phyloP scores from a whole-genome alignment of 192 early-diverging fungal genomes.

The Coemansia sp. region DNA sequence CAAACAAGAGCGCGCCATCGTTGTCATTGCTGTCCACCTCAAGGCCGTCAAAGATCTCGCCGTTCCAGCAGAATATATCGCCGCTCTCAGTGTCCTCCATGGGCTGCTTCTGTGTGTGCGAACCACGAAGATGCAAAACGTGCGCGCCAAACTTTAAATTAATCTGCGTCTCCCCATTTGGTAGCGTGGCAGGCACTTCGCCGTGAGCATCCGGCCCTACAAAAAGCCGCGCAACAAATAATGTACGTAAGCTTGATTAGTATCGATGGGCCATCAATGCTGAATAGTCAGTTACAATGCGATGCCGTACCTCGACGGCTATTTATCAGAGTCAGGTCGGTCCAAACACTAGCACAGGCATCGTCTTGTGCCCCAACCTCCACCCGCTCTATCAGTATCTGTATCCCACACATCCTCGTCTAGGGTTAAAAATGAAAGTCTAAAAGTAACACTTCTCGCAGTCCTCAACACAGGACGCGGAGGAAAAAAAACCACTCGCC shows the following conservation, averaged over 20 bases:
- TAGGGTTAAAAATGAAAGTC: neutral
- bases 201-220: slow-evolving; percentile 35
- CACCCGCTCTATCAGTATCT: slow-evolving; percentile 16
- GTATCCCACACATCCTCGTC: slow-evolving; percentile 36
- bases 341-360: slow-evolving; percentile 6
- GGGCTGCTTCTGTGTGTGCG: slow-evolving; percentile 58
- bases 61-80: slow-evolving; percentile 79
- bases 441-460: neutral
- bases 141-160: slow-evolving; percentile 30
- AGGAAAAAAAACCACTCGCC: neutral
- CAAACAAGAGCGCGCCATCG: slow-evolving; percentile 59
- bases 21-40: slow-evolving; percentile 55
- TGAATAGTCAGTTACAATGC: neutral
- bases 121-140: slow-evolving; percentile 72
- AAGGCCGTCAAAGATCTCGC: slow-evolving; percentile 84
- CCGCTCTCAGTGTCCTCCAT: slow-evolving; percentile 42
- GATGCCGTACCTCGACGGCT: slow-evolving; percentile 27
- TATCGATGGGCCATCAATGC: neutral
- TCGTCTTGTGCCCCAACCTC: neutral
- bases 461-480: no score
- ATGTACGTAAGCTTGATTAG: neutral
- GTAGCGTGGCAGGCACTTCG: neutral
- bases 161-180: neutral
- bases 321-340: slow-evolving; percentile 20
- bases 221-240: neutral